phyloP scores from a whole-genome alignment of 106 monocot species.

The Apostasia shenzhenica region DNA sequence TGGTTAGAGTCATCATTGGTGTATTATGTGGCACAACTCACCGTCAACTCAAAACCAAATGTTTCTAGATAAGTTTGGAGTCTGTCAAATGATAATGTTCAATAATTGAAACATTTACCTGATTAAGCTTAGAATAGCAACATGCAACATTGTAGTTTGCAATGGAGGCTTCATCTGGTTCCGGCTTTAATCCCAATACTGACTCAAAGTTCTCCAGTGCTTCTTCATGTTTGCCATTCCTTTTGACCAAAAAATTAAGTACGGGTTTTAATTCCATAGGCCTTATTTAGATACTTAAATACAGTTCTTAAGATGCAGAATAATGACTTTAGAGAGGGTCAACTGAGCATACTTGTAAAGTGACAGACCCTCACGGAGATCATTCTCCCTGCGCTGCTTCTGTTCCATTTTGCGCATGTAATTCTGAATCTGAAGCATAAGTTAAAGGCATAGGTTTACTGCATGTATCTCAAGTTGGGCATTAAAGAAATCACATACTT shows the following conservation, averaged over 20 bases:
- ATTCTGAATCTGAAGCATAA: slow-evolving; percentile 75
- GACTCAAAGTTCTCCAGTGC: slow-evolving; percentile 95
- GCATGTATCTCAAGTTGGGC: too few relatives aligned
- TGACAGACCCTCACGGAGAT: slow-evolving; percentile 81
- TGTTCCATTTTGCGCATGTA: slow-evolving; percentile 77
- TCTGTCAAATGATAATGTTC: too few relatives aligned
- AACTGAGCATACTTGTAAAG: slow-evolving; percentile 68
- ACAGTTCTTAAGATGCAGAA: too few relatives aligned
- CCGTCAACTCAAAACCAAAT: too few relatives aligned
- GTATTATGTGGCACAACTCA: too few relatives aligned
- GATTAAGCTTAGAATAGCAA: slow-evolving; percentile 93
- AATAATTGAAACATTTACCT: slow-evolving; percentile 26
- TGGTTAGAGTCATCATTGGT: too few relatives aligned
- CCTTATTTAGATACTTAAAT: too few relatives aligned
- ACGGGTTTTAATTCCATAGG: too few relatives aligned
- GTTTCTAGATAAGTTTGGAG: too few relatives aligned
- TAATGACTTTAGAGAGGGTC: neutral
- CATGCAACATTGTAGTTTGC: slow-evolving; percentile 98
- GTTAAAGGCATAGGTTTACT: too few relatives aligned
- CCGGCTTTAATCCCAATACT: slow-evolving; percentile 81
- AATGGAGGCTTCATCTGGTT: slow-evolving; percentile 66
- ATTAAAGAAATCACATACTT: too few relatives aligned
- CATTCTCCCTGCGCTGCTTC: slow-evolving; percentile 55
- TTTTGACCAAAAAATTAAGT: slow-evolving; percentile 16
- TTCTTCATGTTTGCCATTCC: slow-evolving; percentile 69